These are phyloP conservation scores for Quercus ilex DNA, from an alignment of 306 rosid genomes.

Conservation along the genomic window DNA sequence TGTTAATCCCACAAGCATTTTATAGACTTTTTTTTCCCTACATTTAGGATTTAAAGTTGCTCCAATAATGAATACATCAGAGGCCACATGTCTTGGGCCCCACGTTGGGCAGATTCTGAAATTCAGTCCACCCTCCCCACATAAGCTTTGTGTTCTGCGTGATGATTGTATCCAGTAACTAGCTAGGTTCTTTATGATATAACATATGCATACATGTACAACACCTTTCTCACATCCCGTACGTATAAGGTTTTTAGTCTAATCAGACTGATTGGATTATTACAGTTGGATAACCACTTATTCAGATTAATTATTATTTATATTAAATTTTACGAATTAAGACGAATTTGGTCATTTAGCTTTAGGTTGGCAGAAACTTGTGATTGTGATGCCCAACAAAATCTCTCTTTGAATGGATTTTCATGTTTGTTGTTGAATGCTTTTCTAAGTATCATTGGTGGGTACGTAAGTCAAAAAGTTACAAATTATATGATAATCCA, in stretches of 20 bases:
- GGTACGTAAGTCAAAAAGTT: constrained; percentile 26
- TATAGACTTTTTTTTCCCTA: neutral
- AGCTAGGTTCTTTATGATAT: neutral
- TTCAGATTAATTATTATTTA: constrained; percentile 16
- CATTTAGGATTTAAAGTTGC: constrained; percentile 5
- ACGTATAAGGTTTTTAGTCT: neutral
- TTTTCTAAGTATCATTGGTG: constrained; percentile 32
- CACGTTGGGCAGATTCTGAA: neutral
- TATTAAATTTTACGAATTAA: constrained; percentile 12
- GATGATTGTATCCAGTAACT: neutral
- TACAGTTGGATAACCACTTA: constrained; percentile 26
- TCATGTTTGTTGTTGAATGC: constrained; percentile 24
- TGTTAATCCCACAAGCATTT: neutral
- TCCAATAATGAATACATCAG: neutral
- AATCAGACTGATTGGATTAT: constrained; percentile 33
- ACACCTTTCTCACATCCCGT: too few species aligned
- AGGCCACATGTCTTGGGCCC: neutral
- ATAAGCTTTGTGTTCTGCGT: neutral
- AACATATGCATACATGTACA: too few species aligned
- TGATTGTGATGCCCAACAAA: constrained; percentile 34
- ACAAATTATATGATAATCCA: constrained; percentile 20
- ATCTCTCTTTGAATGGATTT: constrained; percentile 29
- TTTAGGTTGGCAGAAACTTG: constrained; percentile 16
- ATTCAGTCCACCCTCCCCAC: neutral
- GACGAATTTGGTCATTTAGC: constrained; percentile 11